Evolutionary conservation across 192 early-diverging fungal genomes (phyloP), one percentile per base, ranked within the genome.

Genomic region (Coemansia nantahalensis): DNA sequence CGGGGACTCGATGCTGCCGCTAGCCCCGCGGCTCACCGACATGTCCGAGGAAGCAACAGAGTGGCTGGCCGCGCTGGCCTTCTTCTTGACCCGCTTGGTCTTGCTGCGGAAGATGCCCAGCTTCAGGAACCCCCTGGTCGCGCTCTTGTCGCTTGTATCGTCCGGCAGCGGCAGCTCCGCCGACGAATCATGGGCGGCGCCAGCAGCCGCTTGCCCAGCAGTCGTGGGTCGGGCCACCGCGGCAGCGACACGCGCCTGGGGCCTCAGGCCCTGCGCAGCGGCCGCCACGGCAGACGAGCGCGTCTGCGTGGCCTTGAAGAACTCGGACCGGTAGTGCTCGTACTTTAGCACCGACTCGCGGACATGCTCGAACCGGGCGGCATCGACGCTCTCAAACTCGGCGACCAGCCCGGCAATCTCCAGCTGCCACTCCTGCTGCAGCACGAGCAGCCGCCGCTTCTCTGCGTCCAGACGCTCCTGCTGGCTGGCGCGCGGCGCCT

Each of bases 311-410:
- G 59, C 52, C 40, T 59, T 67, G 36, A 47, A 57, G 32, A 68
- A 59, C 60, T 75, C 71, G 16, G 33, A 42, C 34, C 56, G 55
- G 56, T 75, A 75, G 21, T 75, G 71, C 51, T 75, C 64, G 30
- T 63, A 67, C 18, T 45, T 58, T 22, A 75, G 43, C 37, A 63
- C 46, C 5, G 64, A 46, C 13, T 75, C 71, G 30, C 65, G 64
- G 23, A 68, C 41, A 18, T 56, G 16, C 44, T 75, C 58, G 14
- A 60, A 32, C 21, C 71, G 71, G 1, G 71, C 64, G 23, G 67
- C 56, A 49, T 75, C 71, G 10, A 60, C 60, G 4, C 53, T 34
- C 51, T 75, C 71, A 54, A 68, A 75, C 43, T 56, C 44, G 7
- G 36, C 59, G n/a, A 75, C 71, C 48, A 75, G 42, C 0, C 39